Conservation (phyloP, 1,284 basidiomycete species). For the Ustilago loliicola region DNA sequence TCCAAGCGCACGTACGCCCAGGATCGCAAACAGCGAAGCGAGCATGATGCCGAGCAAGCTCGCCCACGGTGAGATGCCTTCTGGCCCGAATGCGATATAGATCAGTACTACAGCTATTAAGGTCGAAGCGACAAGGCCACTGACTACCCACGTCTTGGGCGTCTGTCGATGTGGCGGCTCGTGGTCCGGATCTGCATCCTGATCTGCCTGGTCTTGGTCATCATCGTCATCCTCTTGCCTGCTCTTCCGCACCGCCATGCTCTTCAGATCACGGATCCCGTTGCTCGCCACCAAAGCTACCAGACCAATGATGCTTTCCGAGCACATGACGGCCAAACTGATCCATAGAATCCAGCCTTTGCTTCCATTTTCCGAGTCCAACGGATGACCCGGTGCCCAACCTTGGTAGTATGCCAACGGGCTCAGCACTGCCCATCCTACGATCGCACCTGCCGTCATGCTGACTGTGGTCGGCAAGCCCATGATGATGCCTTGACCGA, state of each 20-base stretch:
- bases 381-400: conserved; percentile 45
- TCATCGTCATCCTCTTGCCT: conserved; percentile 63
- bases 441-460: conserved; percentile 95
- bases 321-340: conserved; percentile 90
- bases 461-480: conserved; percentile 92
- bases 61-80: conserved; percentile 94
- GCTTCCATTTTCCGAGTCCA: conserved; percentile 48
- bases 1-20: conserved; percentile 73
- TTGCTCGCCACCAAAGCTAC: conserved; percentile 43
- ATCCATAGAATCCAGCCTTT: conserved; percentile 79
- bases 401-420: conserved; percentile 80
- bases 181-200: conserved; percentile 77
- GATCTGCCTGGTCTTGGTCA: conserved; percentile 56
- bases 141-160: conserved; percentile 81
- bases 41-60: conserved; percentile 85
- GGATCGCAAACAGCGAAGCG: conserved; percentile 85
- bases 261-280: conserved; percentile 35
- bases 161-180: conserved; percentile 86
- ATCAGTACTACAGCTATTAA: conserved; percentile 82
- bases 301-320: conserved; percentile 81
- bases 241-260: conserved; percentile 19
- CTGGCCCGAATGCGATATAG: conserved; percentile 86
- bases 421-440: conserved; percentile 91
- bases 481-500: conserved; percentile 88
- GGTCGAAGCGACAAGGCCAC: conserved; percentile 78